Base-by-base conservation (phyloP, 2,329 filamentous ascomycete species). In the Aspergillus sp. region DNA sequence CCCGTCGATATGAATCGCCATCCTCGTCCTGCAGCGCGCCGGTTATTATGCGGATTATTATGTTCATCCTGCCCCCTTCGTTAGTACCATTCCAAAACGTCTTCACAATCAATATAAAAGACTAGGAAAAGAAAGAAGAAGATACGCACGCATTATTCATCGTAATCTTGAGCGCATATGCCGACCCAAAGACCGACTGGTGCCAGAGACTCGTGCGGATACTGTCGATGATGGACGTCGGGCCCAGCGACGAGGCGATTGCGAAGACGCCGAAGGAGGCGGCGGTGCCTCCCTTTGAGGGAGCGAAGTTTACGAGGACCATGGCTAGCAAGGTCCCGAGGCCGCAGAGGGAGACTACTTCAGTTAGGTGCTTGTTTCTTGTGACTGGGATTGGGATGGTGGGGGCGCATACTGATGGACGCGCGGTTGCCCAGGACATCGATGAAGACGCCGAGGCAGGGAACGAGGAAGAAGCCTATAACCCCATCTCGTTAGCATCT, bases 131-230 rank as follows among this genome's bases (percentile, higher is more conserved):
- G 19, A 41, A 11, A 17, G 13, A 4, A 3, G 2, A 13, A 8
- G 7, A 17, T 31, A 62, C 77, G 57, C 68, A 80, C 79, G 79
- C 76, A 59, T 89, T 89, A 69, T 88, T 88, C 69, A 87, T 84
- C 23, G 83, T 83, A 41, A 88, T 82, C 61, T 89, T 89, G 59
- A 87, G 72, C 1, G 84, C 80, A 62, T 88, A 88, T 0, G 83
- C 87, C 0, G 84, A 83, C 0, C 86, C 86, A 61, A 88, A 89
- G 0, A 86, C 83, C 2, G 83, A 83, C 59, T 85, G 83, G 28
- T 87, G 79, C 83, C 84, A 87, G 72, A 89, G 82, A 0, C 81
- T 81, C 0, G 86, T 87, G 17, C 87, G 83, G 28, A 88, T 85
- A 23, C 83, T 79, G 68, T 89, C 86, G 56, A 89, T 87, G 61